Evolutionary conservation across 345 rosid species (phyloP), one percentile per base, ranked within the genome.

Genomic region (Salix exigua): DNA sequence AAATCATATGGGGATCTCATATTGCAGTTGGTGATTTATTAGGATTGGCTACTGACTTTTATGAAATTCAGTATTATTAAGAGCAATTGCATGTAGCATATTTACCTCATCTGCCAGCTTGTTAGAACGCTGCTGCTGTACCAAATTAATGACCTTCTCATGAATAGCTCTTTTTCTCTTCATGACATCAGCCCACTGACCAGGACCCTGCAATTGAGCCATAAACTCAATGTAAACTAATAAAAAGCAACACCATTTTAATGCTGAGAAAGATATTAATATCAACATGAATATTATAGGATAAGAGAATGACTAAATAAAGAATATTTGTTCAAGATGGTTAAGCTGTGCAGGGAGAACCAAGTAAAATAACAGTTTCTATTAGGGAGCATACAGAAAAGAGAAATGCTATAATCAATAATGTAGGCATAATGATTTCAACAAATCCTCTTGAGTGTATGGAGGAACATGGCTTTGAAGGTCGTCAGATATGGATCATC

Each of bases 151-250:
- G 72, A 96, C 80, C 75, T 78, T 66, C 80, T 96, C 96, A 77
- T 96, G 99, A 46, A 93, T 73, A 18, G 85, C 98, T 84, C 99
- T 89, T 82, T 96, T 93, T 72, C 61, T 85, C 89, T 96, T 93
- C 99, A 93, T 96, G 73, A 96, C 98, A 90, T 93, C 98, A 35
- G 85, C 94, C 98, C 93, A 87, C 76, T 89, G 91, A 64, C 87
- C 74, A 50, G 89, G 76, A 79, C 96, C 95, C 98, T 91, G 85
- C 51, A 79, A 71, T 74, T 30, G 35, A 77, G 83, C 76, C 77
- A 81, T 28, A 70, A 65, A 21, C 46, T 70, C 73, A 69, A 78
- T 2, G 16, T 30, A 63, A 70, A 16, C 66, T 66, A 63, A 58
- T 25, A 76, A 26, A 21, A 14, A 14, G 25, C 31, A 78, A 2